phyloP scores from a whole-genome alignment of 2,329 filamentous ascomycete species.

The Exserohilum turcica region DNA sequence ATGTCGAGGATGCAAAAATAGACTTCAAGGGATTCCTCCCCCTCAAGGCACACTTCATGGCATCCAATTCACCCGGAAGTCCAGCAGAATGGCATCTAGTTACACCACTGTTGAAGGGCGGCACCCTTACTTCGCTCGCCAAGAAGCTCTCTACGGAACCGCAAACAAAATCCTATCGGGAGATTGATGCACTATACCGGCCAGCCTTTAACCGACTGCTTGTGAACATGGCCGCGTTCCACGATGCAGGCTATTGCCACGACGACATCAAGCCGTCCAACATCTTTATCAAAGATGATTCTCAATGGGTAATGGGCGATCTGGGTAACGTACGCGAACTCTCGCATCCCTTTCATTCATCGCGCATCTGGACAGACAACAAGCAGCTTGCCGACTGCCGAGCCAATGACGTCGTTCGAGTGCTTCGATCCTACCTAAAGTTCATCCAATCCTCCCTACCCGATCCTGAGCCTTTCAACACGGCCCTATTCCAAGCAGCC shows the following conservation, averaged over 20 bases:
- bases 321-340: slow-evolving; percentile 43
- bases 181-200: slow-evolving; percentile 37
- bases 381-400: slow-evolving; percentile 32
- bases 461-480: slow-evolving; percentile 26
- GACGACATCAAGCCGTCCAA: slow-evolving; percentile 48
- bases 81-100: slow-evolving; percentile 29
- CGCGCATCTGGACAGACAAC: slow-evolving; percentile 30
- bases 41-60: slow-evolving; percentile 23
- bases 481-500: slow-evolving; percentile 23
- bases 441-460: slow-evolving; percentile 23
- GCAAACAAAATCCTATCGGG: slow-evolving; percentile 4
- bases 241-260: slow-evolving; percentile 43
- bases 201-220: slow-evolving; percentile 38
- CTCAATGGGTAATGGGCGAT: slow-evolving; percentile 43
- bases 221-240: slow-evolving; percentile 27
- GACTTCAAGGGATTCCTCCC: slow-evolving; percentile 21
- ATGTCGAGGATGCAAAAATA: neutral
- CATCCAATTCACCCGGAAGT: slow-evolving; percentile 11
- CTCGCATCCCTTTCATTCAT: slow-evolving; percentile 36
- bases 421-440: slow-evolving; percentile 37
- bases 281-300: slow-evolving; percentile 32
- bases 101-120: slow-evolving; percentile 22
- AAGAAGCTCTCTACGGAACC: slow-evolving; percentile 1
- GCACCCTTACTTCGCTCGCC: slow-evolving; percentile 19
- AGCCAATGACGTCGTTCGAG: slow-evolving; percentile 38